Base-by-base conservation (phyloP, 108 stramenopile species). In the Cyclotella kingstonii region DNA sequence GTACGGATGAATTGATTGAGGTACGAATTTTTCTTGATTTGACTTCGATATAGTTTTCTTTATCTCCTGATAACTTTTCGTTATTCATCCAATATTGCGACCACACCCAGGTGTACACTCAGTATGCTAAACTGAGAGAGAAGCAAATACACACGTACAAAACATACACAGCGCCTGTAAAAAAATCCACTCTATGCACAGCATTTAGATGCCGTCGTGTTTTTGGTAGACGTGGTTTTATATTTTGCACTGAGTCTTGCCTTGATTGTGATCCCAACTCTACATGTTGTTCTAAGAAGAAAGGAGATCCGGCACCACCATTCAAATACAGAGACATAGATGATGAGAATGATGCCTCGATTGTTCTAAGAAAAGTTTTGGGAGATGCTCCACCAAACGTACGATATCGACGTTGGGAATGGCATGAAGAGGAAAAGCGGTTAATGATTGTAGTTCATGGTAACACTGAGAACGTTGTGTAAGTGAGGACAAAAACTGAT, bases 331-430 rank as follows among this genome's bases (percentile, higher is more conserved):
- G 49, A 51, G 81, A 82, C 47, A 66, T 76, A 40, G 81, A 82
- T 49, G 81, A 82, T 57, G 74, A 76, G 11, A 70, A 63, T 44
- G 74, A 82, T 60, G 77, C 81, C 6, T 70, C 77, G 0, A 48
- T 64, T 10, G 46, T 82, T 1, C 49, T 82, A 6, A 40, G 40
- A 19, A 60, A 58, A 19, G 68, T 82, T 11, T 54, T 82, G 22
- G 81, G 81, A 21, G 52, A 58, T 36, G 73, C 81, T 40, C 77
- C 81, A 0, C 11, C 43, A 10, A 79, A 79, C 76, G 77, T 82
- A 7, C 43, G 52, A 4, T 78, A 75, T 57, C 63, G 57, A 12
- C 54, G 74, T 21, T 79, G 80, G 80, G 42, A 45, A 33, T 73
- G 60, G 60, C 60, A 74, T 35, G 76, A 77, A 12, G 76, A 77